Evolutionary conservation across 148 eudicot genomes (phyloP).

Genomic region (Vaccinium vitisidaea): DNA sequence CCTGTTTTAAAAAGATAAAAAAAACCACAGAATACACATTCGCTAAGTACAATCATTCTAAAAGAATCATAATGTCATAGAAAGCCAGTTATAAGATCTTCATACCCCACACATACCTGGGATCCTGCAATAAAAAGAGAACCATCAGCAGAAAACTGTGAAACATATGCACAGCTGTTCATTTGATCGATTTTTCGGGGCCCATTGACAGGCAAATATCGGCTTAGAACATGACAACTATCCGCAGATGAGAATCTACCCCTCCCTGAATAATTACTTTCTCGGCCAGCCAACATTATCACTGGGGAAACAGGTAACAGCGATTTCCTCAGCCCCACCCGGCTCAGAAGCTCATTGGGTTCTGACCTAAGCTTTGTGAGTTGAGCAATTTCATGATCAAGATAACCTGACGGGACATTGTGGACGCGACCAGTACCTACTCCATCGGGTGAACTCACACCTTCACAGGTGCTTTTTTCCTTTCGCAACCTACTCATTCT

Average conservation of each 20-base stretch:
- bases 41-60: neutral
- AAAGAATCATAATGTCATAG: neutral
- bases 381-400: conserved; percentile 78
- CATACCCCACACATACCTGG: conserved; percentile 50
- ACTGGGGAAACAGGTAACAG: conserved; percentile 46
- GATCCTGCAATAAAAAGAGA: conserved; percentile 80
- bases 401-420: conserved; percentile 3
- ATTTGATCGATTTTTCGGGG: conserved; percentile 65
- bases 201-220: conserved; percentile 69
- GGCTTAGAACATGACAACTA: conserved; percentile 59
- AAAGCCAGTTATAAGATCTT: neutral
- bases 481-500: conserved; percentile 39
- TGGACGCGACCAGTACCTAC: conserved; percentile 14
- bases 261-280: conserved; percentile 68
- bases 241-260: conserved; percentile 69
- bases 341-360: conserved; percentile 48
- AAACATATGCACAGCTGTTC: conserved; percentile 74
- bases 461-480: conserved; percentile 13
- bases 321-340: conserved; percentile 28
- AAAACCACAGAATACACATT: neutral
- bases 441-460: conserved; percentile 22
- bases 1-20: conserved; percentile 38
- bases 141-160: conserved; percentile 82
- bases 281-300: conserved; percentile 78
- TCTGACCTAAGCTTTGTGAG: conserved; percentile 70